Base-by-base conservation (phyloP, 768 basidiomycete genomes). In the Tylopilus sp. region DNA sequence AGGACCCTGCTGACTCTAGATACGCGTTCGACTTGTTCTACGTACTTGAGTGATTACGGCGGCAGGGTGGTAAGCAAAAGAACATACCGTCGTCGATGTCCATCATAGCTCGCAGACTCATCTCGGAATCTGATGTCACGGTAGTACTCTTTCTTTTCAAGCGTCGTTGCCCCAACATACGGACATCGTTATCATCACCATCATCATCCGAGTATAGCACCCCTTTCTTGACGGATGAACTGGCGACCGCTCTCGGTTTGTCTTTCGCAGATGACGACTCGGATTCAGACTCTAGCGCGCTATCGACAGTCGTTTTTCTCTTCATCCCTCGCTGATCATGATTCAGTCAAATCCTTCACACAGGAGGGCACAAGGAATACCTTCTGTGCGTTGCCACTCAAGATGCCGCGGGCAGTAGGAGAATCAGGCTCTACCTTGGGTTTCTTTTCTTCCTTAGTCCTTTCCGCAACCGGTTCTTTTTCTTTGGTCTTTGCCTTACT, bases 41-140 rank as follows among this genome's bases (percentile, higher is more conserved):
- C 16, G 3, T 19, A 17, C 13, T 2, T 0, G n/a, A 25, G 69
- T 42, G 58, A 37, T 30, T 2, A 46, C n/a, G 58, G 3, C 1
- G 64, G 62, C 16, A 66, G 59, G 12, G 10, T 0, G 11, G 24
- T 10, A 26, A 40, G n/a, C 19, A 61, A 62, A 13, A 74, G 70
- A 41, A 61, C 72, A 16, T 55, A 86, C 88, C 82, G 60, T 89
- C 88, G 51, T 88, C 87, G 49, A 89, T 77, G 46, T 90, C 87
- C 87, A 89, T 88, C 74, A 89, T 78, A 11, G 80, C 85, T n/a
- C 67, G 66, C 44, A 78, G 45, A 40, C 77, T 79, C 56, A 52
- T 64, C 58, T 71, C 80, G 16, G 75, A 72, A 52, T 83, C 79
- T 10, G 73, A 74, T 66, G 58, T 74, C 67, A 67, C n/a, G n/a